These are phyloP conservation scores for Ammopiptanthus mongolicus DNA, from an alignment of 306 rosid species.

Conservation along the genomic window DNA sequence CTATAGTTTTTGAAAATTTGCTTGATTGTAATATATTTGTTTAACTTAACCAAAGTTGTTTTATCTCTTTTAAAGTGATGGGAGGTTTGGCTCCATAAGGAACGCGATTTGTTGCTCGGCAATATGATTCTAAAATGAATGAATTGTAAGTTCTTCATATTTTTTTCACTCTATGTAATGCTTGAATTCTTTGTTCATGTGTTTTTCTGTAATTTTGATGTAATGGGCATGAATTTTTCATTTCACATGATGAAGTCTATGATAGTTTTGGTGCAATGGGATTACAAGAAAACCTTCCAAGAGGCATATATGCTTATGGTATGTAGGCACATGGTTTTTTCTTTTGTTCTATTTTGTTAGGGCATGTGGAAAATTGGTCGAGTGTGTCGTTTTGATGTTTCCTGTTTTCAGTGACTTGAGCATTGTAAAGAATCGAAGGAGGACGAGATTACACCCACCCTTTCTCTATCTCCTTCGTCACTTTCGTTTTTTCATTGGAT, in stretches of 20 bases:
- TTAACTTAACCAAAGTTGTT: not conserved
- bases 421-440: too few species aligned
- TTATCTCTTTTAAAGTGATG: slow-evolving; percentile 46
- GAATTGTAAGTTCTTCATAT: slow-evolving; percentile 64
- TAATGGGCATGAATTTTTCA: slow-evolving; percentile 75
- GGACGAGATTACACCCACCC: too few species aligned
- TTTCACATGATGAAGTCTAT: slow-evolving; percentile 71
- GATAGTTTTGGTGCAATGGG: slow-evolving; percentile 90
- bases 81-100: slow-evolving; percentile 86
- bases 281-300: slow-evolving; percentile 73
- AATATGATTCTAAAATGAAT: slow-evolving; percentile 80
- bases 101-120: slow-evolving; percentile 73
- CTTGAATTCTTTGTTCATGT: not conserved
- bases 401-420: too few species aligned
- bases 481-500: slow-evolving; percentile 41
- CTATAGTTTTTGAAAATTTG: not conserved
- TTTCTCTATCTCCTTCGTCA: slow-evolving; percentile 5
- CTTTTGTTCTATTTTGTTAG: too few species aligned
- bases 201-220: not conserved
- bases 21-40: not conserved
- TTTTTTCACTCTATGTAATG: not conserved
- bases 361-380: too few species aligned
- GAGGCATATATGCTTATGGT: slow-evolving; percentile 98
- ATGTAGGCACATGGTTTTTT: not conserved
- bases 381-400: too few species aligned